These are phyloP conservation scores for Luffa aegyptiaca DNA, from an alignment of 306 rosid species.

Conservation along the genomic window DNA sequence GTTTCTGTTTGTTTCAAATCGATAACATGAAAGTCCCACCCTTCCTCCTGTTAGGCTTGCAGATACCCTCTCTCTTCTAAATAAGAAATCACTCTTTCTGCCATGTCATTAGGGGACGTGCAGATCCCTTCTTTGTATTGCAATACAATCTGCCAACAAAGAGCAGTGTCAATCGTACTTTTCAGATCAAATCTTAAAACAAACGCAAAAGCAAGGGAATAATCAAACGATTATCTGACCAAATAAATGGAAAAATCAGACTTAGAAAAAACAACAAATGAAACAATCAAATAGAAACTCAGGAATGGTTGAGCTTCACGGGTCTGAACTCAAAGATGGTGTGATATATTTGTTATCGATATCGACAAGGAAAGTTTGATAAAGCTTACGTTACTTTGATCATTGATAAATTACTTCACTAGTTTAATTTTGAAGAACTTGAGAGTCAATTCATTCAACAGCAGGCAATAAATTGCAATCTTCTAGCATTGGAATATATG, in stretches of 20 bases:
- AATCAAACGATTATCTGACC: background rate
- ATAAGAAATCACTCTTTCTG: slow-evolving; percentile 55
- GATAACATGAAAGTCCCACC: slow-evolving; percentile 16
- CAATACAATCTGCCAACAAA: slow-evolving; percentile 58
- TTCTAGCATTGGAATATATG: background rate
- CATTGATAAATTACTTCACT: background rate
- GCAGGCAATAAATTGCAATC: background rate
- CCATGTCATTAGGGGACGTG: slow-evolving; percentile 49
- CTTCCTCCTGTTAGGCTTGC: slow-evolving; percentile 33
- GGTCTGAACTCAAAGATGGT: background rate
- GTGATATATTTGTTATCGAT: background rate
- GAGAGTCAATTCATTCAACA: background rate
- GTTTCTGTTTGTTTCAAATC: background rate
- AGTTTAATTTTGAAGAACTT: background rate
- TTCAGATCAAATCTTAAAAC: background rate
- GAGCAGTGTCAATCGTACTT: background rate
- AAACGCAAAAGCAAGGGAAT: background rate
- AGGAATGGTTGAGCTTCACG: background rate
- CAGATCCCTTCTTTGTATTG: slow-evolving; percentile 45
- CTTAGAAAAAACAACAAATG: background rate
- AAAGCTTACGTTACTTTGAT: background rate
- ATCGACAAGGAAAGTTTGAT: background rate
- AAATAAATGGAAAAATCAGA: background rate
- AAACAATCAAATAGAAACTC: background rate
- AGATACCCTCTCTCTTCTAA: slow-evolving; percentile 68